Evolutionary conservation across 495 filamentous ascomycete species (phyloP).

Genomic region (Neohortaea acidophila): DNA sequence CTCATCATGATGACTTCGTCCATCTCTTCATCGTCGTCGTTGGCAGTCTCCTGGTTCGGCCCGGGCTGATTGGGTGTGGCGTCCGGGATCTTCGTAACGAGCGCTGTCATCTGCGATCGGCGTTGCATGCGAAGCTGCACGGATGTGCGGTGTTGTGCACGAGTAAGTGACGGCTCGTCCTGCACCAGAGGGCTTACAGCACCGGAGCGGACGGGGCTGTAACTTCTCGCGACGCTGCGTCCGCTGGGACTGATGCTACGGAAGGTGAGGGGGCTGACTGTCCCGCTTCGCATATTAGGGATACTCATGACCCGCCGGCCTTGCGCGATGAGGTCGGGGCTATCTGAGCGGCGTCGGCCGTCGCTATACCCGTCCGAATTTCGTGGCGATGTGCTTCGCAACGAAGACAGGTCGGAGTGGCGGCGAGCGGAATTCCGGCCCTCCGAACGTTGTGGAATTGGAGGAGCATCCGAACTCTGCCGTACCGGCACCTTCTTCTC

Average conservation of each 20-base stretch:
- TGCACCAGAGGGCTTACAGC: background rate
- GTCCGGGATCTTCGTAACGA: background rate
- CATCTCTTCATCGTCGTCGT: constrained; percentile 8
- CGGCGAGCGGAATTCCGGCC: too few species aligned
- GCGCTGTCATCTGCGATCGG: background rate
- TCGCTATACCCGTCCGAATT: background rate
- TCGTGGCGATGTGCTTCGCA: background rate
- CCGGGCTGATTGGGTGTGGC: constrained; percentile 1
- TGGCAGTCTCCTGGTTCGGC: constrained; percentile 4
- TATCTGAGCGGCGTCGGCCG: background rate
- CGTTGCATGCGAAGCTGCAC: background rate
- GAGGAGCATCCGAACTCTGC: too few species aligned
- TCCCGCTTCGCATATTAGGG: background rate
- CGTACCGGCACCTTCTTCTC: too few species aligned
- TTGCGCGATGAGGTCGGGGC: background rate
- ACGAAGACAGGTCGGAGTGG: background rate
- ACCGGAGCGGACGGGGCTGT: background rate
- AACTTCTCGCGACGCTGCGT: background rate
- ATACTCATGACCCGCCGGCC: background rate
- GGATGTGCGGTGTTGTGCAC: background rate
- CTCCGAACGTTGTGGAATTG: too few species aligned
- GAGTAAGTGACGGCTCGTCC: too few species aligned
- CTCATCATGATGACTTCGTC: constrained; percentile 12
- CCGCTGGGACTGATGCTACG: constrained; percentile 1
- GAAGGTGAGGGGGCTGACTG: background rate